These are phyloP conservation scores for Acidiella bohemica DNA, from an alignment of 495 filamentous ascomycete species.

Conservation along the genomic window DNA sequence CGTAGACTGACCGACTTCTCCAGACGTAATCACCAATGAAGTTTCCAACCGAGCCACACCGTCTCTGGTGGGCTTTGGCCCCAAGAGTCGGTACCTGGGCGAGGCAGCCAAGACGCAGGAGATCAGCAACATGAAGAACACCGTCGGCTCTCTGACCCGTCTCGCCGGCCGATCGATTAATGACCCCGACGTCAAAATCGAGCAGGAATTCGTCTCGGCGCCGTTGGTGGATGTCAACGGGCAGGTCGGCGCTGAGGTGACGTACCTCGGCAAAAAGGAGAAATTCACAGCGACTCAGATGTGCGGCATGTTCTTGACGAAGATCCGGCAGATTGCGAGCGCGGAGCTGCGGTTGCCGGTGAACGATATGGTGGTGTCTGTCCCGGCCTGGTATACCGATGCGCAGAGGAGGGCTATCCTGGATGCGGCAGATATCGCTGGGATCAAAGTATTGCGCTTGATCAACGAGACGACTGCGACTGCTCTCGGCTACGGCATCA, in stretches of 20 bases:
- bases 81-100: slow-evolving; percentile 83
- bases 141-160: slow-evolving; percentile 81
- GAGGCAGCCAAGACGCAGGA: slow-evolving; percentile 97
- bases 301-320: slow-evolving; percentile 87
- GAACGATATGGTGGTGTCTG: slow-evolving; percentile 86
- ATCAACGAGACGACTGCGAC: slow-evolving; percentile 98
- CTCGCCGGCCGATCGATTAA: slow-evolving; percentile 71
- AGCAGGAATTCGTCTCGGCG: slow-evolving; percentile 84
- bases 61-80: slow-evolving; percentile 92
- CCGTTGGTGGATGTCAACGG: slow-evolving; percentile 78
- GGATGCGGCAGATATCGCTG: slow-evolving; percentile 89
- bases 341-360: slow-evolving; percentile 84
- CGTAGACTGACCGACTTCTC: too few species aligned
- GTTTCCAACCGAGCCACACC: slow-evolving; percentile 97
- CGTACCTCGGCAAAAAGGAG: slow-evolving; percentile 88
- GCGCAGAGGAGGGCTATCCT: slow-evolving; percentile 75
- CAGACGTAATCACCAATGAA: slow-evolving; percentile 98
- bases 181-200: slow-evolving; percentile 83
- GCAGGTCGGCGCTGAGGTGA: slow-evolving; percentile 88
- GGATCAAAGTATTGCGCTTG: slow-evolving; percentile 78
- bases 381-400: slow-evolving; percentile 96
- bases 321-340: slow-evolving; percentile 76
- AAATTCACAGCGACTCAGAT: slow-evolving; percentile 84
- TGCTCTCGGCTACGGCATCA: slow-evolving; percentile 94
- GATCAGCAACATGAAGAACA: slow-evolving; percentile 99